A percentile compares a stretch with the other conserved stretches of the same genome.
Conservation (phyloP, 1,139 yeast genomes). For the Casaregolazyma suthepensis region DNA sequence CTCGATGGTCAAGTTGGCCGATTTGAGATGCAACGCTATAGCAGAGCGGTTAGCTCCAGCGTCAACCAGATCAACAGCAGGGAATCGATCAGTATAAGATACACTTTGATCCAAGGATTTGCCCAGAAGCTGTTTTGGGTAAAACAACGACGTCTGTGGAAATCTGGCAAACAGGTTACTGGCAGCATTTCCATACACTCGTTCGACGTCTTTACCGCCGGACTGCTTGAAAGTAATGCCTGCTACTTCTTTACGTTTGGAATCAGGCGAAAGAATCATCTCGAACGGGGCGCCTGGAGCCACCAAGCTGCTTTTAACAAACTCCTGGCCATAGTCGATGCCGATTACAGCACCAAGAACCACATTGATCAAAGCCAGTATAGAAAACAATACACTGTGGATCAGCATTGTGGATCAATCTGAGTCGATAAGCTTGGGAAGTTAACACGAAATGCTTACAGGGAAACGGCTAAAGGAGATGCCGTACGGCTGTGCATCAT, state of each 20-base stretch:
- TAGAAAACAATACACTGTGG: not conserved
- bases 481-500: not conserved
- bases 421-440: not conserved
- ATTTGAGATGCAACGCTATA: constrained; percentile 47
- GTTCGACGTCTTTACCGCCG: constrained; percentile 39
- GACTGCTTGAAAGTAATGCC: constrained; percentile 59
- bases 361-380: not conserved
- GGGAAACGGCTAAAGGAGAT: not conserved
- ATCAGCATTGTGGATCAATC: not conserved
- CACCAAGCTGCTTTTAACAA: constrained; percentile 77
- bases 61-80: constrained; percentile 52
- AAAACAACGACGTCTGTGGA: constrained; percentile 64
- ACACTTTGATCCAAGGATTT: constrained; percentile 42
- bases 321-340: constrained; percentile 84
- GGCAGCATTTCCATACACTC: constrained; percentile 76
- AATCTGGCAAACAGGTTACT: constrained; percentile 63
- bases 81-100: constrained; percentile 59
- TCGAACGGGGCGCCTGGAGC: constrained; percentile 92
- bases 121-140: constrained; percentile 69
- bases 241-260: constrained; percentile 81
- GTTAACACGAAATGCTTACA: not conserved
- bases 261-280: constrained; percentile 79
- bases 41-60: constrained; percentile 44
- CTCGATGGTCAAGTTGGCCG: constrained; percentile 54
- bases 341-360: constrained; percentile 61